phyloP scores from a whole-genome alignment of 495 filamentous ascomycete genomes.

The Gamarada debralockiae region DNA sequence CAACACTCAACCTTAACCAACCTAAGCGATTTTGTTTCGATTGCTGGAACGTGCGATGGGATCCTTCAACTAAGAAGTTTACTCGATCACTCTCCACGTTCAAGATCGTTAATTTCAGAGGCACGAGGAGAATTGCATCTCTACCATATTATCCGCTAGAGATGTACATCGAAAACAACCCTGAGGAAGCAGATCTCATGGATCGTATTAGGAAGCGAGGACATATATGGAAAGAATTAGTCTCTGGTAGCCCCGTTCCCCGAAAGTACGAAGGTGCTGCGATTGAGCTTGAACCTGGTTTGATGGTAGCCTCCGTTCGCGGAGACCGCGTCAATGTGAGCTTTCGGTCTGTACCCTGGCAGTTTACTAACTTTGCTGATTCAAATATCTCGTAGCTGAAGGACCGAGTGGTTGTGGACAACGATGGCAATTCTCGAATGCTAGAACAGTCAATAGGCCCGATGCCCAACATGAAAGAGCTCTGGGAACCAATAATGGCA shows the following conservation, averaged over 20 bases:
- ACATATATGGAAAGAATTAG: not conserved
- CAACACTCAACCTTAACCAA: too few species aligned
- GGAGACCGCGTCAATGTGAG: too few species aligned
- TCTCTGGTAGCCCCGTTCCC: not conserved
- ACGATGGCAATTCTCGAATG: too few species aligned
- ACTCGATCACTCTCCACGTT: not conserved
- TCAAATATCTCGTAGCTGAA: too few species aligned
- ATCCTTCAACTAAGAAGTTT: not conserved
- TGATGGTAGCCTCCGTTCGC: too few species aligned
- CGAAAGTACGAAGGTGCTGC: not conserved
- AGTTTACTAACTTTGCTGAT: too few species aligned
- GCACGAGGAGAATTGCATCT: not conserved
- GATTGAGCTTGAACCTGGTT: too few species aligned
- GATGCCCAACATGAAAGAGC: too few species aligned
- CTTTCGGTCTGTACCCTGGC: too few species aligned
- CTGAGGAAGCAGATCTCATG: not conserved
- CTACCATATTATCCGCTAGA: not conserved
- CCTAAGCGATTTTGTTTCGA: not conserved
- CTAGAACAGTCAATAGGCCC: too few species aligned
- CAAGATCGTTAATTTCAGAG: not conserved
- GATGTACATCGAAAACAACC: not conserved
- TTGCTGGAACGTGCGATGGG: not conserved
- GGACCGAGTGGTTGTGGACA: too few species aligned
- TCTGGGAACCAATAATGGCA: too few species aligned
- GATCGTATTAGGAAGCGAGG: not conserved